Base-by-base conservation (phyloP, 2,329 filamentous ascomycete genomes). In the Xylariaceae sp. region DNA sequence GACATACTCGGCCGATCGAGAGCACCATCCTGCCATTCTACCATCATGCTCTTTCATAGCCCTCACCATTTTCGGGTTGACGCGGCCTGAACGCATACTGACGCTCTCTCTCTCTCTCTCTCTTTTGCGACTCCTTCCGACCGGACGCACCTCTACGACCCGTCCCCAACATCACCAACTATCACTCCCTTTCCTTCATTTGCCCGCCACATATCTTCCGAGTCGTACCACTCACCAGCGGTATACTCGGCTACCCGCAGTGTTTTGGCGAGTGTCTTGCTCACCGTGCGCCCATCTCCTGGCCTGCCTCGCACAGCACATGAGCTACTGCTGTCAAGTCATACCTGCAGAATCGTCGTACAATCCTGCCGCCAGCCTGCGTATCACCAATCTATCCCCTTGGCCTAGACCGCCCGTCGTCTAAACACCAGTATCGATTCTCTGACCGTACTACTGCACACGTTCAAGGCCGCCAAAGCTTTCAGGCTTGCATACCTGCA, bases 231-330 rank as follows among this genome's bases (percentile, higher is more conserved):
- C 41, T 39, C 36, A 49, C 44, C 44, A 48, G 6, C 22, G 11
- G 6, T 26, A 11, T 31, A 46, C 53, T 50, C 49, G 52, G 54
- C 39, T 48, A 35, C 48, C 49, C 50, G 46, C 52, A 51, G 13
- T 17, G 15, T 19, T 13, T 32, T 32, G 30, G 30, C 30, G 15
- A 13, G 13, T 32, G 13, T n/a, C 13, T 32, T n/a, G 30, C 16
- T 17, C 13, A 9, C 16, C 16, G 30, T 32, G 13, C 30, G 13
- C 16, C 30, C 13, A 32, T 32, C 6, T 17, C 13, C 30, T 32
- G 30, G 8, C 7, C 30, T 17, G 30, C 30, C 13, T 17, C 16
- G 13, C 30, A n/a, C 30, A 32, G 13, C 16, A n/a, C 30, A 6
- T 6, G 22, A 32, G 13, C 30, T 7, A 7, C 30, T 17, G 30